A percentile compares a stretch with the other conserved stretches of the same genome.
Evolutionary conservation across 116 monocot species (phyloP).

Genomic region (Cymodocea nodosa): DNA sequence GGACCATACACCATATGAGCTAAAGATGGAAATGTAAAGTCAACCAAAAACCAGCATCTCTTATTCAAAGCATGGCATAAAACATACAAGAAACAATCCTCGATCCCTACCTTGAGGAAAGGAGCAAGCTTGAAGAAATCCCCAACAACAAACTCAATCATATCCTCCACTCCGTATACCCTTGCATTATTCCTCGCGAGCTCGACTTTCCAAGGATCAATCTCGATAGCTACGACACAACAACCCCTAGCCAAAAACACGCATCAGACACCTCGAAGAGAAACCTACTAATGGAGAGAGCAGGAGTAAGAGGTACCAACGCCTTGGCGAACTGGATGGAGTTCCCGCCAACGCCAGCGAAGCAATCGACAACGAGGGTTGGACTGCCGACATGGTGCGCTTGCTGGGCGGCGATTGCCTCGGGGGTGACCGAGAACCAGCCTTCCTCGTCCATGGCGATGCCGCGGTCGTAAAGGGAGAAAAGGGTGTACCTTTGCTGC

Average conservation of each 20-base stretch:
- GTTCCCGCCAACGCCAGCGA: conserved; percentile 66
- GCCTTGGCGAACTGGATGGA: conserved; percentile 55
- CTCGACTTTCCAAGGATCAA: conserved; percentile 36
- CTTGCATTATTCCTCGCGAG: conserved; percentile 41
- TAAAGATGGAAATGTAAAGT: no score
- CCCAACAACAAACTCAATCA: conserved; percentile 54
- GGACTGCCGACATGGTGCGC: conserved; percentile 20
- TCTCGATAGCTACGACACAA: conserved; percentile 48
- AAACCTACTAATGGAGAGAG: background rate
- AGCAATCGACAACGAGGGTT: conserved; percentile 42
- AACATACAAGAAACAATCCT: background rate
- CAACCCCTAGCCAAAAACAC: conserved; percentile 20
- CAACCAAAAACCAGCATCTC: no score
- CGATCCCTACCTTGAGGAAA: conserved; percentile 27
- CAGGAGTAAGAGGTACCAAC: conserved; percentile 2
- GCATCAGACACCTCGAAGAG: background rate
- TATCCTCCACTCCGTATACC: conserved; percentile 51
- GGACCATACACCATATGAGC: no score
- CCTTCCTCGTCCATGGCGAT: conserved; percentile 63
- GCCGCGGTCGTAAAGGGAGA: conserved; percentile 53
- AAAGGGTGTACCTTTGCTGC: conserved; percentile 50
- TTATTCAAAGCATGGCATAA: background rate
- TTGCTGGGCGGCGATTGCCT: conserved; percentile 40
- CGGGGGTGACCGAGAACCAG: conserved; percentile 80
- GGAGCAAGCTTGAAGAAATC: conserved; percentile 59